Evolutionary conservation across 2,329 filamentous ascomycete genomes (phyloP), one percentile per base, ranked within the genome.

Genomic region (Thermomyces lanuginosus): DNA sequence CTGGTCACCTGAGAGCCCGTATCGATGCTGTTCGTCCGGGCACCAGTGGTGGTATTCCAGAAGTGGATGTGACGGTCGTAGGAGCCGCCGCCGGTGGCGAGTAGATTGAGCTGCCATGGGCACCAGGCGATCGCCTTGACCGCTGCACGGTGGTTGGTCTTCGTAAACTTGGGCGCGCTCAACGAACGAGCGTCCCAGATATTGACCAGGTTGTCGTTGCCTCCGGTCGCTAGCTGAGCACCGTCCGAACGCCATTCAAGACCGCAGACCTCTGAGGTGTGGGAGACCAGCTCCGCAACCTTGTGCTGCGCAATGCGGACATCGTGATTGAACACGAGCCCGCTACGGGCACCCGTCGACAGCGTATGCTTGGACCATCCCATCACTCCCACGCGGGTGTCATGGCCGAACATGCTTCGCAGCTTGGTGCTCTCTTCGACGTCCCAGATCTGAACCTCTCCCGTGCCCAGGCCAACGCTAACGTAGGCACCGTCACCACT

Each of bases 1-100:
- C 79, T 89, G 40, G 89, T 98, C 31, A 98, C 91, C 57, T 98
- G 89, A 24, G 83, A 92, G 34, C 89, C 89, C 21, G 89, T 95
- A 55, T 95, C 84, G 55, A 98, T 95, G 68, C 82, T 92, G 74
- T 98, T 98, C 61, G 92, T 84, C 43, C 89, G 80, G 28, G 89
- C 86, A 34, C 89, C 89, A 4, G 86, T 92, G 12, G 89, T 95
- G 24, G 84, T 91, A 69, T 98, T 98, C 89, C 89, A 98, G 71
- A 98, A 98, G 65, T 98, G 89, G 56, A 98, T 98, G 60, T 93
- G 80, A 42, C 83, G 79, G 53, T 98, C 89, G 56, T 93, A 91
- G 22, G 82, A 91, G 41, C 89, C 89, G 48, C 89, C 89, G 31
- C 89, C 89, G 22, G 89, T 95, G 31, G 89, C 89, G 24, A 98